Base-by-base conservation (phyloP, 129 eudicot genomes). In the Escallonia rubra region DNA sequence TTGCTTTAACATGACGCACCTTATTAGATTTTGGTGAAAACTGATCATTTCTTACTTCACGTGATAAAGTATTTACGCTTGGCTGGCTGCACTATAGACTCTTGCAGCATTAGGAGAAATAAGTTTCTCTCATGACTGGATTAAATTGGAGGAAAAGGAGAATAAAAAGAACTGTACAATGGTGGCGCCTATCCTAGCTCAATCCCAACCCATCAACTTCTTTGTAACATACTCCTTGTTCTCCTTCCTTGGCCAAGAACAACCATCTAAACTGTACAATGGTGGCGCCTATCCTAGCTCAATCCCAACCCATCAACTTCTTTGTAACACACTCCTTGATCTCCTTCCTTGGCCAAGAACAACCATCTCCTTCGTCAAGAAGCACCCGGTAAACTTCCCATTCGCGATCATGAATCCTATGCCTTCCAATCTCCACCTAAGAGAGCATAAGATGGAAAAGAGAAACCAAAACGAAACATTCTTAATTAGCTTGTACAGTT, bases 361-460 rank as follows among this genome's bases (percentile, higher is more conserved):
- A 68, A 51, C 23, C 71, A 39, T 85, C 90, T 72, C 84, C 81
- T 75, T 85, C 90, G 6, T 85, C 85, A 0, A 85, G 85, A 60
- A 81, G 65, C 63, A 85, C 75, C 61, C 85, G 75, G 71, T 85
- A 85, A 38, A 85, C 85, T 76, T 85, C 87, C 87, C 91, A 76
- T 54, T 85, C 85, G 43, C 85, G 80, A 63, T 79, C 87, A 10
- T 76, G 61, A 64, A 82, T 85, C 60, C 57, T 57, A 59, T 76
- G 85, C 55, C 91, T 79, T 4, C 82, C 91, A 1, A 85, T 85
- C 76, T 81, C 87, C 47, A 82, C 90, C 90, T 85, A 74, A n/a
- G 34, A 11, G 71, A 72, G 63, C 4, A 3, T 10, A 23, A 46
- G 56, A 23, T 43, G 11, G 41, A 0, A 43, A 68, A 42, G 45